Percentiles rank a stretch among this genome's conserved stretches.
phyloP scores from a whole-genome alignment of 1,284 basidiomycete species.

The Boletus mariae region DNA sequence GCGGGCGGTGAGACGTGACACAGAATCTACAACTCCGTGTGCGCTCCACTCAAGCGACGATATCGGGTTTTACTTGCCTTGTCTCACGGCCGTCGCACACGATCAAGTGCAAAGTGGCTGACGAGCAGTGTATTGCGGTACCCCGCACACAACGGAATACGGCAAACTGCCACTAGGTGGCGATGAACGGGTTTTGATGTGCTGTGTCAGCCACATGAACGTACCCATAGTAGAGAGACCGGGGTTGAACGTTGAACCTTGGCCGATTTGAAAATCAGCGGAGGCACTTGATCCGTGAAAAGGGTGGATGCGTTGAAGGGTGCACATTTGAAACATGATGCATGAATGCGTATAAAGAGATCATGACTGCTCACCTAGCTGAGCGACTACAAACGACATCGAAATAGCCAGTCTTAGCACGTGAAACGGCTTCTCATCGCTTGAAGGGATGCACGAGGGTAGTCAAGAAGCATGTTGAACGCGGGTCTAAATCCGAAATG shows the following conservation, averaged over 20 bases:
- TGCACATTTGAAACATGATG: neutral
- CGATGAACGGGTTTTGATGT: neutral
- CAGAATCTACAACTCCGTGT: neutral
- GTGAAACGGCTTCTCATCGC: slow-evolving; percentile 14
- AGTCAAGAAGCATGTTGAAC: neutral
- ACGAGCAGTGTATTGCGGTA: slow-evolving; percentile 34
- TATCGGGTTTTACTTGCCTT: neutral
- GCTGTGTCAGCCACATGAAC: neutral
- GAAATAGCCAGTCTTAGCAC: slow-evolving; percentile 20
- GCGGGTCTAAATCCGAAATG: slow-evolving; percentile 26
- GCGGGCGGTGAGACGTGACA: neutral
- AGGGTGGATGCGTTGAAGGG: neutral
- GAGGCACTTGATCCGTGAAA: slow-evolving; percentile 23
- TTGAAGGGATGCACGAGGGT: slow-evolving; percentile 4
- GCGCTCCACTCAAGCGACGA: slow-evolving; percentile 7
- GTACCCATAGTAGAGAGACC: slow-evolving; percentile 22
- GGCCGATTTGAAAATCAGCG: slow-evolving; percentile 23
- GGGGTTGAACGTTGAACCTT: slow-evolving; percentile 29
- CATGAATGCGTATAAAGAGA: no score
- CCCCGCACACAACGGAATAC: slow-evolving; percentile 31
- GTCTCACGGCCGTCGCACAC: neutral
- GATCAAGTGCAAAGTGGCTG: slow-evolving; percentile 29
- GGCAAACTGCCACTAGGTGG: slow-evolving; percentile 11
- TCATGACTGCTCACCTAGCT: slow-evolving; percentile 17
- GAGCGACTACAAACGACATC: slow-evolving; percentile 16